Evolutionary conservation across 768 basidiomycete genomes (phyloP), one percentile per base, ranked within the genome.

Genomic region (Trametes cinnabarina): DNA sequence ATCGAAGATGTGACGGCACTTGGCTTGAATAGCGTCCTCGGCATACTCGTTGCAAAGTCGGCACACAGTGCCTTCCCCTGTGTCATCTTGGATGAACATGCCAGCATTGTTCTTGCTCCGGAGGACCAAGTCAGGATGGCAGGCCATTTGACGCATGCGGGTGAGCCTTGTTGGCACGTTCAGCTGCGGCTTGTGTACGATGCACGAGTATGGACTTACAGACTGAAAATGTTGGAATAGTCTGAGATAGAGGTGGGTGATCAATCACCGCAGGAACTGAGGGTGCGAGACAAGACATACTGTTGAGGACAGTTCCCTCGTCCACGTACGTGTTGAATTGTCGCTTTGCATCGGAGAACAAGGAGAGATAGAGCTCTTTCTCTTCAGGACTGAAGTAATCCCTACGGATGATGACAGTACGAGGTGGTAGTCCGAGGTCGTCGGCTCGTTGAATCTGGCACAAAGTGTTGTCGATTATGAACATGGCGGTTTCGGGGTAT

Each of bases 381-480:
- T 99, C 97, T 72, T 97, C 95, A 0, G 92, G 89, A 62, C 92
- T 94, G 78, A 98, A 98, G 72, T 88, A 90, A 71, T 98, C 96
- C 49, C 86, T 77, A 42, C 93, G 83, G 56, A 99, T 86, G 47
- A 91, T 79, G 20, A 99, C 90, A 0, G 87, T 94, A 37, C 97
- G 82, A 7, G 97, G 97, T 8, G 97, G 97, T 19, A 98, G 74
- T 6, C 94, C 97, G 22, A 99, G 82, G 70, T 99, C 97, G 68
- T 99, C 97, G 1, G 96, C 96, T 54, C 89, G 82, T 83, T 99
- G 91, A 43, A 98, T 77, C 87, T 98, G 51, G 6, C 71, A 43
- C 70, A 65, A 23, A 7, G 1, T 44, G 26, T 48, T 19, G 37
- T 2, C 9, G 17, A 15, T 7, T 6, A 32, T 6, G 30, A 32